These are phyloP conservation scores for Austroboletus niveus DNA, from an alignment of 1,284 basidiomycete species.

Conservation along the genomic window DNA sequence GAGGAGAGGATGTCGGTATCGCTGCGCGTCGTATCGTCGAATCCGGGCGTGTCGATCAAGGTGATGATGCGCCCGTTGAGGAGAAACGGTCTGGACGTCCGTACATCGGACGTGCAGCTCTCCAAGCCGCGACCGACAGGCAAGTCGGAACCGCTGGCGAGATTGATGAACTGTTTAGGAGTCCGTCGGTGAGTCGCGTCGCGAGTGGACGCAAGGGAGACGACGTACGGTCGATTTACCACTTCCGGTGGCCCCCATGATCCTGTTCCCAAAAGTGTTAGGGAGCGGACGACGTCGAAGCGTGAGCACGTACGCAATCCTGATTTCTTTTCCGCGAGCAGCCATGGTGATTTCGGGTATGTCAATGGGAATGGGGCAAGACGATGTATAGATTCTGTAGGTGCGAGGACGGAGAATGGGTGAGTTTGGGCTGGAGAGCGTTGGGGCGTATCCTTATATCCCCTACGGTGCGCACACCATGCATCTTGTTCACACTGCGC, in stretches of 20 bases:
- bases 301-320: conserved; percentile 30
- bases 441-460: conserved; percentile 17
- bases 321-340: conserved; percentile 28
- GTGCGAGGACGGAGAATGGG: not conserved
- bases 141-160: conserved; percentile 34
- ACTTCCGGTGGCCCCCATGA: conserved; percentile 46
- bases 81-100: conserved; percentile 32
- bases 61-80: conserved; percentile 33
- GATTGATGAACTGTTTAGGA: conserved; percentile 32
- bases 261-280: conserved; percentile 26
- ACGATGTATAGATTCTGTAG: not conserved
- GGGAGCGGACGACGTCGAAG: not conserved
- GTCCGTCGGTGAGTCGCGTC: not conserved
- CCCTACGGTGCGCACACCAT: conserved; percentile 5
- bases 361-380: not conserved
- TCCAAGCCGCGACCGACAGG: conserved; percentile 34
- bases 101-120: conserved; percentile 36
- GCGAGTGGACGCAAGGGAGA: not conserved
- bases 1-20: conserved; percentile 40
- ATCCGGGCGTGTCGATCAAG: conserved; percentile 41
- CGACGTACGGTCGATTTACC: conserved; percentile 42
- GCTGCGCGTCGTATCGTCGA: conserved; percentile 38
- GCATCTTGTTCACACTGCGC: conserved; percentile 14
- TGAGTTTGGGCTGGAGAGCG: conserved; percentile 2
- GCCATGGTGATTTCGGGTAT: conserved; percentile 21